Percentiles rank a stretch among this genome's conserved stretches.
Conservation (phyloP, 2,329 filamentous ascomycete genomes). For the Didymella pomorum region DNA sequence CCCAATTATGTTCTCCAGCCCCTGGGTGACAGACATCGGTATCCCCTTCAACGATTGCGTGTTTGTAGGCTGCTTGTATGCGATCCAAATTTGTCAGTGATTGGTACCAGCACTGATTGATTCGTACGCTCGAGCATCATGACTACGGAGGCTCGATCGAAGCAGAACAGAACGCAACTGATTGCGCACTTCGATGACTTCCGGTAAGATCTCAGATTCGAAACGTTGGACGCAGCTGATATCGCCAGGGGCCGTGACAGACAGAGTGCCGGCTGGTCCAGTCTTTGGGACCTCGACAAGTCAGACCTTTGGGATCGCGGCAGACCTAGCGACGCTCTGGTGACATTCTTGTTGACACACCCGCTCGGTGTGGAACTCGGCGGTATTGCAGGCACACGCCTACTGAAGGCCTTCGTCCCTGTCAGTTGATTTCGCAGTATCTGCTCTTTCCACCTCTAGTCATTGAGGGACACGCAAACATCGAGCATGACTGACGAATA, state of each 20-base stretch:
- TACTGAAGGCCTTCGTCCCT: slow-evolving; percentile 73
- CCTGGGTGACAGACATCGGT: slow-evolving; percentile 8
- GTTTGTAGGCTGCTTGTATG: slow-evolving; percentile 4
- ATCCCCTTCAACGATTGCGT: neutral
- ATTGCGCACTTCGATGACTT: slow-evolving; percentile 24
- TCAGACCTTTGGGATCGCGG: slow-evolving; percentile 64
- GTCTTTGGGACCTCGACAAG: slow-evolving; percentile 60
- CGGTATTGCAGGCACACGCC: slow-evolving; percentile 30
- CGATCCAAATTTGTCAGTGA: neutral
- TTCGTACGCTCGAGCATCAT: slow-evolving; percentile 5
- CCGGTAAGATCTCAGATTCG: slow-evolving; percentile 11
- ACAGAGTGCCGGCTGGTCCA: slow-evolving; percentile 55
- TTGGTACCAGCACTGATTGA: neutral
- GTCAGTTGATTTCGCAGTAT: slow-evolving; percentile 17
- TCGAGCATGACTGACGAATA: slow-evolving; percentile 1
- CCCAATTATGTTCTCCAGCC: slow-evolving; percentile 7
- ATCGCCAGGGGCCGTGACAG: slow-evolving; percentile 18
- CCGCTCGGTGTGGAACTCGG: slow-evolving; percentile 38
- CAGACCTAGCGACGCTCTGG: slow-evolving; percentile 60
- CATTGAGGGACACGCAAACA: neutral
- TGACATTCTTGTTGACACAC: slow-evolving; percentile 22
- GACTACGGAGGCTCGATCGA: slow-evolving; percentile 22
- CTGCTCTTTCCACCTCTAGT: slow-evolving; percentile 1
- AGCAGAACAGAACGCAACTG: slow-evolving; percentile 23
- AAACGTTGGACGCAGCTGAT: neutral